Percentiles rank a stretch among this genome's conserved stretches.
Conservation (phyloP, 495 filamentous ascomycete genomes). For the Daldinia concentrica region DNA sequence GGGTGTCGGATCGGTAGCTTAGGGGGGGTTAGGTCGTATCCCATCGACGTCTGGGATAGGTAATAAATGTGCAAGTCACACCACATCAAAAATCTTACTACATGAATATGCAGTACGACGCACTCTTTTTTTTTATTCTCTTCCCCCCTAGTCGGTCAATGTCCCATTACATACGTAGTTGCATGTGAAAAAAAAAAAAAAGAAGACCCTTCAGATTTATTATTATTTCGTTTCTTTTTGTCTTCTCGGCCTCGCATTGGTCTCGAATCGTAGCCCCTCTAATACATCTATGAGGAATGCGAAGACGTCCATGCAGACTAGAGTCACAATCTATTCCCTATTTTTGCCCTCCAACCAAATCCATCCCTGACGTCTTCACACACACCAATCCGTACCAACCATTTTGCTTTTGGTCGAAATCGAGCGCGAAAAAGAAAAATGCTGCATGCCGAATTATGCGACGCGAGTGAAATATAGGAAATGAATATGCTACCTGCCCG, state of each 20-base stretch:
- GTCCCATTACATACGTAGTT: slow-evolving; percentile 35
- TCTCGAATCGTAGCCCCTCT: slow-evolving; percentile 43
- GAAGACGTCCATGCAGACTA: slow-evolving; percentile 46
- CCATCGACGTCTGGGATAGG: slow-evolving; percentile 37
- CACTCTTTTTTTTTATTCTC: slow-evolving; percentile 5
- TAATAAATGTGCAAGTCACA: slow-evolving; percentile 33
- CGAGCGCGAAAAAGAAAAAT: slow-evolving; percentile 31
- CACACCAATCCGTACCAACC: slow-evolving; percentile 32
- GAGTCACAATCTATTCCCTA: slow-evolving; percentile 45
- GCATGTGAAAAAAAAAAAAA: slow-evolving; percentile 37
- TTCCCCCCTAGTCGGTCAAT: slow-evolving; percentile 19
- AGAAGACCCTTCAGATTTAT: slow-evolving; percentile 23
- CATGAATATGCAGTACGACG: slow-evolving; percentile 40
- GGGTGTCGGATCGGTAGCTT: slow-evolving; percentile 42
- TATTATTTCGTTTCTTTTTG: slow-evolving; percentile 13
- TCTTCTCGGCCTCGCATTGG: slow-evolving; percentile 38
- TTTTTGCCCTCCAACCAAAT: slow-evolving; percentile 43
- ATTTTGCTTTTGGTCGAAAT: slow-evolving; percentile 39
- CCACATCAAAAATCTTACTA: slow-evolving; percentile 43
- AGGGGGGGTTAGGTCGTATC: slow-evolving; percentile 37
- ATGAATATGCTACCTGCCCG: slow-evolving; percentile 37
- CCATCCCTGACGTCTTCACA: slow-evolving; percentile 29
- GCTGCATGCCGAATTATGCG: slow-evolving; percentile 43
- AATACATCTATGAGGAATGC: slow-evolving; percentile 46
- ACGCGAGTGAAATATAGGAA: slow-evolving; percentile 37